Conservation (phyloP, 345 rosid species). For the Eutrema heterophyllum region DNA sequence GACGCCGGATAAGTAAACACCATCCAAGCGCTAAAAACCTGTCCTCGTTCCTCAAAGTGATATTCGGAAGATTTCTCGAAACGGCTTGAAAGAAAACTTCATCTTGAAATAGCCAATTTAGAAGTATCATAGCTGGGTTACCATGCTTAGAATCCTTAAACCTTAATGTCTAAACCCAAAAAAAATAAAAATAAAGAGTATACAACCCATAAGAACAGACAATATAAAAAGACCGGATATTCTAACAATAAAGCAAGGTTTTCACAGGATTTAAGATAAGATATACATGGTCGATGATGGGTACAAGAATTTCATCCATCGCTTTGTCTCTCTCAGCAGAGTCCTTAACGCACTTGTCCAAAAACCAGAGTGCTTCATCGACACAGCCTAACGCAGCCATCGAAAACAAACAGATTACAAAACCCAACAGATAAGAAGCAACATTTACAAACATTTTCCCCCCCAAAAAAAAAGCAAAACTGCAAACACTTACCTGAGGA, state of each 20-base stretch:
- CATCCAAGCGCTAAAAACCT: constrained; percentile 69
- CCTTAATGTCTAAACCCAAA: constrained; percentile 57
- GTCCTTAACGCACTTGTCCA: constrained; percentile 51
- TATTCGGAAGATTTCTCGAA: constrained; percentile 38
- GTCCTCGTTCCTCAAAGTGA: constrained; percentile 59
- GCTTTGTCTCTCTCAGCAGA: constrained; percentile 41
- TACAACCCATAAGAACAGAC: not conserved
- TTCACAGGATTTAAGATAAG: too few relatives aligned
- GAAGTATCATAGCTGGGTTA: constrained; percentile 49
- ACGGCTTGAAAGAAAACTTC: constrained; percentile 52
- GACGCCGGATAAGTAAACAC: constrained; percentile 66
- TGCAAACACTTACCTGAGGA: constrained; percentile 37
- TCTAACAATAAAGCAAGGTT: not conserved
- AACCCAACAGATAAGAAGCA: not conserved
- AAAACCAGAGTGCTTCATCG: constrained; percentile 67
- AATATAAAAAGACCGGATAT: not conserved
- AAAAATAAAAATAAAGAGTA: not conserved
- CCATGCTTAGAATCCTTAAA: constrained; percentile 47
- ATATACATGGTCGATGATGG: constrained; percentile 63
- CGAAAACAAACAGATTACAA: too few relatives aligned
- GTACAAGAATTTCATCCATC: constrained; percentile 61
- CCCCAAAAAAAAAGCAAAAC: too few relatives aligned
- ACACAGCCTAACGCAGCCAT: constrained; percentile 41
- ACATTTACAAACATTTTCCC: too few relatives aligned
- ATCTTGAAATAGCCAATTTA: constrained; percentile 72